Percentiles rank a stretch among this genome's conserved stretches.
Evolutionary conservation across 225 moss, liverwort and hornwort species (phyloP).

Genomic region (Pseudoscleropodium purum): DNA sequence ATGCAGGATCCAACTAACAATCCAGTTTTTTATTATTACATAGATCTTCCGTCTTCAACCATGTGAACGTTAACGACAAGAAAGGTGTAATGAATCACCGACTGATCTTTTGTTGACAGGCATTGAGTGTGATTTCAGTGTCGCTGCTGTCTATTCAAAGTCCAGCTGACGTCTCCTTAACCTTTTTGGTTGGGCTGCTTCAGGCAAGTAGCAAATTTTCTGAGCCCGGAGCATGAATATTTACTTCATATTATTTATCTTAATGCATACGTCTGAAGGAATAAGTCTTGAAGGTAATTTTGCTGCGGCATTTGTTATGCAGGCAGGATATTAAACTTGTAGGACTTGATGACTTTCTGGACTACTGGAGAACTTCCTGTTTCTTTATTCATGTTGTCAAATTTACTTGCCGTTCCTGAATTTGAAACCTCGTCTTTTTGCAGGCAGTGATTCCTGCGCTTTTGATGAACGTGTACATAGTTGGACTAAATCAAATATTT

Average conservation of each 20-base stretch:
- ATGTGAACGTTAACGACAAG: neutral
- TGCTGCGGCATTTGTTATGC: neutral
- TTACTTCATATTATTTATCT: neutral
- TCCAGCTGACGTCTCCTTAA: conserved; percentile 53
- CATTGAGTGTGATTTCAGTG: conserved; percentile 67
- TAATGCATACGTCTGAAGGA: neutral
- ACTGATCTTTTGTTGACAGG: conserved; percentile 14
- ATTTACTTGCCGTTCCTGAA: neutral
- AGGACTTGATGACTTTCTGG: neutral
- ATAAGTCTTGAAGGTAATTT: neutral
- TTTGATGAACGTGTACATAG: conserved; percentile 86
- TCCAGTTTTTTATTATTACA: neutral
- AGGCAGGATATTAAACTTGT: neutral
- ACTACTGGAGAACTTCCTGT: neutral
- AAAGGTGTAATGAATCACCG: neutral
- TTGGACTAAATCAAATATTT: conserved; percentile 81
- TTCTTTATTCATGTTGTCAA: neutral
- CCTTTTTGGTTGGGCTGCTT: conserved; percentile 61
- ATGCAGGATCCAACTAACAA: neutral
- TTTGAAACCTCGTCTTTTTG: neutral
- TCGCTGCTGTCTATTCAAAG: conserved; percentile 65
- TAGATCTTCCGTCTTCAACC: neutral
- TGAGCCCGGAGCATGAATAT: neutral
- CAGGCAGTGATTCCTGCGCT: conserved; percentile 72
- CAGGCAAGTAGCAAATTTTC: conserved; percentile 29